Base-by-base conservation (phyloP, 2,329 filamentous ascomycete species). In the Cladosporium austrohemisphaericum region DNA sequence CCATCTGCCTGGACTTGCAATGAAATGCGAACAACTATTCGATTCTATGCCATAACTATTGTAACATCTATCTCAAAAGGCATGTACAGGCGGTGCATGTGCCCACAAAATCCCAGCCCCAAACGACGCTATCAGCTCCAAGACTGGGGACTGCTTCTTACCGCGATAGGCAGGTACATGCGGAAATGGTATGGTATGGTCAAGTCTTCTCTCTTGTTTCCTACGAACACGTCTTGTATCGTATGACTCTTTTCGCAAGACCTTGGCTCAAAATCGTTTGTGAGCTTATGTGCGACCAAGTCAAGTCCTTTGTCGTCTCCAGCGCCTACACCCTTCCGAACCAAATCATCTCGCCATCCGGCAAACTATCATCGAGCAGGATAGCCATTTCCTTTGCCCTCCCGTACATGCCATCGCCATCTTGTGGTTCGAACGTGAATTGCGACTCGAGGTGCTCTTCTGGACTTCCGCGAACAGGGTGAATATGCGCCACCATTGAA, bases 71-170 rank as follows among this genome's bases (percentile, higher is more conserved):
- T 29, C 31, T 13, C 16, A 41, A 41, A 41, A 28, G 38, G 38
- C 38, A 41, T 41, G 38, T 41, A 41, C 38, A 41, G 38, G 38
- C 38, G 38, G 18, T 28, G 26, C 16, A 8, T 41, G 38, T 31
- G 16, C 26, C 38, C 38, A 41, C 38, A 41, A 13, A 29, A 41
- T 18, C 16, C 18, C 4, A 26, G n/a, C n/a, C 37, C 37, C 23
- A 40, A 40, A 40, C 37, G 22, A 23, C 38, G 38, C 38, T 41
- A 41, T 18, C 38, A 41, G 38, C 38, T 41, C 26, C 38, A 41
- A 26, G 14, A 22, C 10, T 41, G 38, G n/a, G 37, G 37, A 19
- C 19, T 22, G 37, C 37, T 26, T 25, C n/a, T 40, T 40, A 20
- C 38, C 16, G 16, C 19, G 19, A 20, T 14, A 5, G 26, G 32